phyloP scores from a whole-genome alignment of 1,139 yeast species.

The Meyerozyma athensensis region DNA sequence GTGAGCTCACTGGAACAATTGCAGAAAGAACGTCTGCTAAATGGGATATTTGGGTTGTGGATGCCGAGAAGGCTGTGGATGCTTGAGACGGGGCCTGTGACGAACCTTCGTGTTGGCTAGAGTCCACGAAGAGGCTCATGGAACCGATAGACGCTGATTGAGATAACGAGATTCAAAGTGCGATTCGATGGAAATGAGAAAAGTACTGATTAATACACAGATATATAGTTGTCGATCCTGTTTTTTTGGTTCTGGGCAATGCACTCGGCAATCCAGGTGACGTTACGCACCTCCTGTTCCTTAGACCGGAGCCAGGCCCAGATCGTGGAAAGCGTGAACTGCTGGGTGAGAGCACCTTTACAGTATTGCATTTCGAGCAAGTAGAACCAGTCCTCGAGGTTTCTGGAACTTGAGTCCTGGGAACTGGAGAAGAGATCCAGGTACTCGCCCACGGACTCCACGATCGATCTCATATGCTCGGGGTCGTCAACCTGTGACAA shows the following conservation, averaged over 20 bases:
- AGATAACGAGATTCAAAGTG: background rate
- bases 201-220: slow-evolving; percentile 46
- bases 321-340: slow-evolving; percentile 81
- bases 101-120: background rate
- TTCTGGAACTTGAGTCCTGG: slow-evolving; percentile 50
- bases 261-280: slow-evolving; percentile 99
- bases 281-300: slow-evolving; percentile 94
- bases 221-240: slow-evolving; percentile 71
- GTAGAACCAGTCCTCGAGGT: slow-evolving; percentile 91
- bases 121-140: slow-evolving; percentile 5
- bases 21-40: slow-evolving; percentile 36
- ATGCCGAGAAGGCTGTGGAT: slow-evolving; percentile 25
- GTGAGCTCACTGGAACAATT: slow-evolving; percentile 27
- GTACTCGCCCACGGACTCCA: slow-evolving; percentile 73
- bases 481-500: slow-evolving; percentile 77
- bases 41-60: slow-evolving; percentile 37
- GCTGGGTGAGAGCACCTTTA: slow-evolving; percentile 92
- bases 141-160: background rate
- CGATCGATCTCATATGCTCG: slow-evolving; percentile 73
- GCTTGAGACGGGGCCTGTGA: slow-evolving; percentile 1
- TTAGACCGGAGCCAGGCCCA: slow-evolving; percentile 97
- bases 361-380: slow-evolving; percentile 88
- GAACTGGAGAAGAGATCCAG: slow-evolving; percentile 51
- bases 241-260: slow-evolving; percentile 84
- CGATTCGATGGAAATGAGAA: background rate